Percentiles rank a stretch among this genome's conserved stretches.
Evolutionary conservation across 345 rosid genomes (phyloP).

Genomic region (Eucalyptus erythrocorys): DNA sequence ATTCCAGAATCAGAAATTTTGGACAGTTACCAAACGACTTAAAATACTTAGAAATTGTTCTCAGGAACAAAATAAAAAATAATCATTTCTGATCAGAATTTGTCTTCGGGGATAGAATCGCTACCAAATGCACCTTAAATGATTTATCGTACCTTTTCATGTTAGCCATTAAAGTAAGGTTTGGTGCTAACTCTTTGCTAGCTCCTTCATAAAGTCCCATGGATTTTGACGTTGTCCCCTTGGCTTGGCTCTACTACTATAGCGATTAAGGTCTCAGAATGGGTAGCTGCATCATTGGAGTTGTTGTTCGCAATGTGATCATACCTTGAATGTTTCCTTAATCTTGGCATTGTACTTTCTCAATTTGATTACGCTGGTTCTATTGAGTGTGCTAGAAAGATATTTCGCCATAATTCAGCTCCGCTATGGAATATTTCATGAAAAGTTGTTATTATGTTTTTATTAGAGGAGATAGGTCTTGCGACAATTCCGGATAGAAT

Average conservation of each 20-base stretch:
- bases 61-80: too few species aligned
- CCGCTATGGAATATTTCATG: rapidly evolving
- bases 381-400: background rate
- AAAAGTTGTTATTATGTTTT: too few species aligned
- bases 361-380: background rate
- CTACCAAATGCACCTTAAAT: too few species aligned
- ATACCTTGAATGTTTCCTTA: background rate
- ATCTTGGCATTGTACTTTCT: background rate
- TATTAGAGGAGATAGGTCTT: background rate
- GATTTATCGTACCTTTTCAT: background rate
- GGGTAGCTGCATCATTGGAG: background rate
- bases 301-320: background rate
- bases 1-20: too few species aligned
- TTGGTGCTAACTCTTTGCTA: background rate
- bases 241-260: background rate
- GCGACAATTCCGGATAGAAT: rapidly evolving
- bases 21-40: too few species aligned
- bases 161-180: background rate
- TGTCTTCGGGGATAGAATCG: too few species aligned
- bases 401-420: background rate
- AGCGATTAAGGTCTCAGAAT: background rate
- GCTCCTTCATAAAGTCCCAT: background rate
- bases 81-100: too few species aligned
- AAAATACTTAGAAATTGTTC: too few species aligned
- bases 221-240: background rate